phyloP scores from a whole-genome alignment of 768 basidiomycete genomes.

The Daedalea quercina region DNA sequence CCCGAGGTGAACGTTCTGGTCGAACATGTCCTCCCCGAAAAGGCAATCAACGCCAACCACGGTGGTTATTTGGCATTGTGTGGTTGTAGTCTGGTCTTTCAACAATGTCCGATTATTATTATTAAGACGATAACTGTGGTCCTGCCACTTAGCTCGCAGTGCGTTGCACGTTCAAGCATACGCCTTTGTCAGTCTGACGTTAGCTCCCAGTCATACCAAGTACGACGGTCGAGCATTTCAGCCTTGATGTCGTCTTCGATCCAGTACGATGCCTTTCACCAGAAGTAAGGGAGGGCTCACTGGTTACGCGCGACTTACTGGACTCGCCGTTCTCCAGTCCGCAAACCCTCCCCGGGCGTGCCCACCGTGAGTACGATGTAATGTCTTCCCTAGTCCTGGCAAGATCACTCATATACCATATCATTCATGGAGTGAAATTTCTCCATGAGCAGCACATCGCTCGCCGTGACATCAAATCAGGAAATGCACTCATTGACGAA shows the following conservation, averaged over 20 bases:
- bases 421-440: slow-evolving; percentile 57
- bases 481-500: slow-evolving; percentile 63
- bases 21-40: neutral
- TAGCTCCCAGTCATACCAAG: too few species aligned
- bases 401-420: slow-evolving; percentile 62
- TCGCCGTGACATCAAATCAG: slow-evolving; percentile 85
- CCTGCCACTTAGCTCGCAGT: too few species aligned
- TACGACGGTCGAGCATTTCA: neutral
- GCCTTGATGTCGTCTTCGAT: slow-evolving; percentile 7
- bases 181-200: too few species aligned
- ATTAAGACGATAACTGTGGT: too few species aligned
- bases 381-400: slow-evolving; percentile 41
- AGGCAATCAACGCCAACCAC: neutral
- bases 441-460: slow-evolving; percentile 63
- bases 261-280: slow-evolving; percentile 5
- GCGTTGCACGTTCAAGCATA: too few species aligned
- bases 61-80: neutral
- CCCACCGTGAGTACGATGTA: slow-evolving; percentile 16
- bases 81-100: neutral
- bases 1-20: neutral
- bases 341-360: slow-evolving; percentile 21
- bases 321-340: slow-evolving; percentile 43
- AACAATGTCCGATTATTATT: too few species aligned
- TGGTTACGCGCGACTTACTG: too few species aligned
- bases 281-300: too few species aligned